Conservation (phyloP, 208 protist genomes). For the Wallacemonas sp. region DNA sequence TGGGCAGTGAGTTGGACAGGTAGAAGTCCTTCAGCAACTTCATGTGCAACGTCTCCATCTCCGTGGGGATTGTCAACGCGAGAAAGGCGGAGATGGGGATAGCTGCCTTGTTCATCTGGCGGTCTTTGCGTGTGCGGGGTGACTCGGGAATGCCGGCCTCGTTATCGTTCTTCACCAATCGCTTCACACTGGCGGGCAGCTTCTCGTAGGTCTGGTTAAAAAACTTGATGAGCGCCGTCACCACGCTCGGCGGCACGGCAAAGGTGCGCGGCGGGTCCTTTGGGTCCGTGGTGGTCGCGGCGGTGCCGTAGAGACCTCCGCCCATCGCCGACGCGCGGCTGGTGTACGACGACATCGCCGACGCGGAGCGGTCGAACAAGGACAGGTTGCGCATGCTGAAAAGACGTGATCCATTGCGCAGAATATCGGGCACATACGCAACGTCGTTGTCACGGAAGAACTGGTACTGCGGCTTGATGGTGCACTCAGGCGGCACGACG, state of each 20-base stretch:
- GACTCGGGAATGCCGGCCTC: slow-evolving; percentile 43
- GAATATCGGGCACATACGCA: slow-evolving; percentile 61
- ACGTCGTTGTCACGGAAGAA: slow-evolving; percentile 71
- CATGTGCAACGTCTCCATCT: slow-evolving; percentile 53
- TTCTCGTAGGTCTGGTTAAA: slow-evolving; percentile 60
- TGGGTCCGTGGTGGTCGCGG: slow-evolving; percentile 13
- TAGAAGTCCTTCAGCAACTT: slow-evolving; percentile 64
- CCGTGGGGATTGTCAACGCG: slow-evolving; percentile 43
- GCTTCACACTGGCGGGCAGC: slow-evolving; percentile 22
- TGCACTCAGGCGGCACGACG: slow-evolving; percentile 20
- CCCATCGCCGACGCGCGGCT: background rate
- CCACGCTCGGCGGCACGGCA: slow-evolving; percentile 47
- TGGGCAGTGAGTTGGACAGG: slow-evolving; percentile 57
- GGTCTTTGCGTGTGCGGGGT: slow-evolving; percentile 57
- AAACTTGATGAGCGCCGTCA: slow-evolving; percentile 54
- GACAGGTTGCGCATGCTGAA: slow-evolving; percentile 56
- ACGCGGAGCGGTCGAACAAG: slow-evolving; percentile 29
- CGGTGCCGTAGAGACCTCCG: slow-evolving; percentile 2
- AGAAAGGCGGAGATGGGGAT: slow-evolving; percentile 65
- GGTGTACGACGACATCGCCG: slow-evolving; percentile 12
- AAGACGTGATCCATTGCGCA: slow-evolving; percentile 69
- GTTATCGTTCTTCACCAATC: slow-evolving; percentile 33
- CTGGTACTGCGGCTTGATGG: slow-evolving; percentile 33
- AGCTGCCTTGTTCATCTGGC: slow-evolving; percentile 51
- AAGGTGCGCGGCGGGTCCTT: slow-evolving; percentile 51